Evolutionary conservation across 352 stramenopile species (phyloP).

Genomic region (Globisporangium lucens): DNA sequence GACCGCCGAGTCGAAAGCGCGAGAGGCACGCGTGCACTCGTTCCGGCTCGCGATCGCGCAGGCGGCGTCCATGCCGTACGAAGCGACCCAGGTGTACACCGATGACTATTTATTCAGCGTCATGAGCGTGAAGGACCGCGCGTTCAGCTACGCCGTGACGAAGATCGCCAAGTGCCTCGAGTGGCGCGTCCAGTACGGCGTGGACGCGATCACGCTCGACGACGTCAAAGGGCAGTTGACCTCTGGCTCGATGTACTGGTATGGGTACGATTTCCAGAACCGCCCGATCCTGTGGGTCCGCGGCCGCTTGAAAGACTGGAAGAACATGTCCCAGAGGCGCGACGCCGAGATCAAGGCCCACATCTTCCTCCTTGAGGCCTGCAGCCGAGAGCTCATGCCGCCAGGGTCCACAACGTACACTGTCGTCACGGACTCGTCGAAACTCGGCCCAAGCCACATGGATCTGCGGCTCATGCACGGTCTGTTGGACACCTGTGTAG

Average conservation of each 20-base stretch:
- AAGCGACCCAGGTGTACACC: constrained; percentile 44
- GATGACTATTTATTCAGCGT: constrained; percentile 64
- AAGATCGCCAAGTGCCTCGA: constrained; percentile 56
- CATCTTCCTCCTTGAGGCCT: constrained; percentile 56
- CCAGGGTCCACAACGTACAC: constrained; percentile 56
- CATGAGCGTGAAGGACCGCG: constrained; percentile 53
- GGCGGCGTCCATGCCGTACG: constrained; percentile 29
- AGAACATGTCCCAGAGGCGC: constrained; percentile 42
- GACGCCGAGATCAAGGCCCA: constrained; percentile 55
- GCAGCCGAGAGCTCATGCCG: constrained; percentile 53
- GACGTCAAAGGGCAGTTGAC: constrained; percentile 41
- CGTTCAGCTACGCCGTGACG: constrained; percentile 55
- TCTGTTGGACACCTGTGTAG: constrained; percentile 58
- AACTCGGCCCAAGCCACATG: constrained; percentile 42
- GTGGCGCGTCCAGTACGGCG: constrained; percentile 45
- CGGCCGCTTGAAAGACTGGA: constrained; percentile 57
- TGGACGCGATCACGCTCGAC: constrained; percentile 33
- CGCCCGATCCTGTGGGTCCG: constrained; percentile 67
- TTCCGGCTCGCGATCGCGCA: constrained; percentile 53
- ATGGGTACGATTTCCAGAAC: constrained; percentile 66
- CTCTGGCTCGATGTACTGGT: constrained; percentile 68
- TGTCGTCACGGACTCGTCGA: constrained; percentile 53
- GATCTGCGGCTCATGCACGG: constrained; percentile 62
- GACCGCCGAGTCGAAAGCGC: constrained; percentile 13
- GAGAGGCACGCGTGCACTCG: constrained; percentile 38